These are phyloP conservation scores for Fusarium succisae DNA, from an alignment of 2,329 filamentous ascomycete species.

Conservation along the genomic window DNA sequence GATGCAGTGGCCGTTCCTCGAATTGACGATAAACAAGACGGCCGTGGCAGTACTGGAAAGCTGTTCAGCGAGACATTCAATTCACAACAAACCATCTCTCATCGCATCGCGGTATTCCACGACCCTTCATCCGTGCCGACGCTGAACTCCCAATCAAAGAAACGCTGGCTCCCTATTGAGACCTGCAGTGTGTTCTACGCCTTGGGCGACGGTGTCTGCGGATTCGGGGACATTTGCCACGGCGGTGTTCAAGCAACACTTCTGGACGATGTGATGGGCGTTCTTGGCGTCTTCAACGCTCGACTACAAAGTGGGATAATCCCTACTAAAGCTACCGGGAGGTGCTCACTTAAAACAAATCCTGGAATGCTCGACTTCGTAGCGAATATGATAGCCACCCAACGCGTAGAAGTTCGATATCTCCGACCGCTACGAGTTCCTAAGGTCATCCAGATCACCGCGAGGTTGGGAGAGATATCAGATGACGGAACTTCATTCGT, in stretches of 20 bases:
- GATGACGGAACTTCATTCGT: background rate
- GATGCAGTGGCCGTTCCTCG: accelerated
- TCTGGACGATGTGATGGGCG: background rate
- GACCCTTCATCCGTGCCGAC: background rate
- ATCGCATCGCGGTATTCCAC: background rate
- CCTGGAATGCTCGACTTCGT: background rate
- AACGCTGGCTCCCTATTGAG: background rate
- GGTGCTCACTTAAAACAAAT: accelerated
- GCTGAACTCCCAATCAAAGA: background rate
- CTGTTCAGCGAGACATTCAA: background rate
- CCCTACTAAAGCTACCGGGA: accelerated
- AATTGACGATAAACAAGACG: background rate
- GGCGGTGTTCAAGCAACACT: background rate
- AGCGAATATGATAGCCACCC: background rate
- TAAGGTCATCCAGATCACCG: background rate
- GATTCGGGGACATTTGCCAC: background rate
- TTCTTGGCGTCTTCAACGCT: background rate
- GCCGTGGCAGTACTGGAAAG: background rate
- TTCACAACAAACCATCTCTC: background rate
- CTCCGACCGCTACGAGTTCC: background rate
- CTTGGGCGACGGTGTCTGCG: background rate
- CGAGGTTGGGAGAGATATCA: background rate
- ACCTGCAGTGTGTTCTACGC: background rate
- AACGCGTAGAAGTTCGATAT: background rate
- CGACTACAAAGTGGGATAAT: background rate